Conservation (phyloP, 805 yeast species). For the Ogataea neopini region DNA sequence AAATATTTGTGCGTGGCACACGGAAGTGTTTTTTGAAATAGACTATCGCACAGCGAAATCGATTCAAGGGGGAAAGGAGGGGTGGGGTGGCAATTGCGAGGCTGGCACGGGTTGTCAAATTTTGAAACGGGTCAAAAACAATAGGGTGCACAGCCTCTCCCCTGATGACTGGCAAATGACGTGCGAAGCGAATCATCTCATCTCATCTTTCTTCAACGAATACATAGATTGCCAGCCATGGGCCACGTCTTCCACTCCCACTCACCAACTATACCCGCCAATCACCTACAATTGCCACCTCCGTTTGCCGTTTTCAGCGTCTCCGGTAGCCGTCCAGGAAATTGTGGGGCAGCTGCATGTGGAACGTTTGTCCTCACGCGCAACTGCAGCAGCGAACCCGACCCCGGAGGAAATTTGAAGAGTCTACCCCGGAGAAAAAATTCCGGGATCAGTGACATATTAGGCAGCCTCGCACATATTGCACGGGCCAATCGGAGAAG, state of each 20-base stretch:
- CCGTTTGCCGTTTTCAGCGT: no score
- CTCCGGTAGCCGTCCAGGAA: no score
- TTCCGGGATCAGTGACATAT: neutral
- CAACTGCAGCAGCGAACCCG: neutral
- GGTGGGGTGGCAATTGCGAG: neutral
- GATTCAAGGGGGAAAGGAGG: neutral
- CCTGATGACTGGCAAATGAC: no score
- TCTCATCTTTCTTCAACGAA: no score
- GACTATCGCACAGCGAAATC: neutral
- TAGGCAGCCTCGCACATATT: neutral
- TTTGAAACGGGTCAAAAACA: neutral
- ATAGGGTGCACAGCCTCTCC: neutral
- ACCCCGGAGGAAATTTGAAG: neutral
- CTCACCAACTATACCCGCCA: no score
- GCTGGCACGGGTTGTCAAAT: neutral
- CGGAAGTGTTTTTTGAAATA: neutral
- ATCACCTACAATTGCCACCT: no score
- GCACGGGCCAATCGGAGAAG: neutral
- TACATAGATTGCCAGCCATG: no score
- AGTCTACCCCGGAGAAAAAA: no score
- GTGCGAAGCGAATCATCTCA: no score
- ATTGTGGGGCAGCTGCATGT: constrained; percentile 3
- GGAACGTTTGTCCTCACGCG: neutral
- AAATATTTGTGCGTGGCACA: neutral
- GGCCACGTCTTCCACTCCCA: no score